Conservation (phyloP, 2,329 filamentous ascomycete species). For the Diatrype stigma region DNA sequence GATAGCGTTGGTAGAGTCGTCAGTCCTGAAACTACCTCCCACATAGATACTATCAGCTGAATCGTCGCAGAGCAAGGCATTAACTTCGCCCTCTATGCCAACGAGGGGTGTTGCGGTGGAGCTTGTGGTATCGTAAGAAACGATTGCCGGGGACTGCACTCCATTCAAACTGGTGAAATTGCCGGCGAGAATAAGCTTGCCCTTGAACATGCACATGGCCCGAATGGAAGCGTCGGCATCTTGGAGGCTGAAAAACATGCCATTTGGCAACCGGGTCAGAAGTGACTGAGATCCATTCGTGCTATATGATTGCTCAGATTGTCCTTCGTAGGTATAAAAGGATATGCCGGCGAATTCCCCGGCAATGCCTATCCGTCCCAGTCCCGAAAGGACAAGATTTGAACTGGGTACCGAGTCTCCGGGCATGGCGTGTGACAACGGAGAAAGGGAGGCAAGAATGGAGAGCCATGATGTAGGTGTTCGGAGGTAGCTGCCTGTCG, state of each 20-base stretch:
- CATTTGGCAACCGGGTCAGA: constrained; percentile 78
- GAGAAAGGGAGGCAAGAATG: constrained; percentile 37
- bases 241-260: constrained; percentile 69
- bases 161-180: constrained; percentile 92
- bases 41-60: constrained; percentile 79
- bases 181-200: constrained; percentile 75
- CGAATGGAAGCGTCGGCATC: constrained; percentile 80
- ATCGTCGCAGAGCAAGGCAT: constrained; percentile 76
- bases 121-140: constrained; percentile 72
- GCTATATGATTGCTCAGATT: constrained; percentile 63
- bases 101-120: constrained; percentile 66
- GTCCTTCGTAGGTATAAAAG: constrained; percentile 78
- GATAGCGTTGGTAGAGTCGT: constrained; percentile 85
- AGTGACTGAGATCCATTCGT: constrained; percentile 79
- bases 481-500: constrained; percentile 29
- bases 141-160: constrained; percentile 71
- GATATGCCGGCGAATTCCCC: constrained; percentile 92
- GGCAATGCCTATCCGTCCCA: constrained; percentile 80
- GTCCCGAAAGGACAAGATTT: constrained; percentile 70
- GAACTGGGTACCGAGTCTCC: constrained; percentile 62
- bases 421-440: constrained; percentile 45
- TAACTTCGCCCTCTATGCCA: constrained; percentile 81
- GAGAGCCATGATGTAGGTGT: constrained; percentile 30
- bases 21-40: constrained; percentile 77
- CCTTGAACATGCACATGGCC: constrained; percentile 78